Percentiles rank a stretch among this genome's conserved stretches.
phyloP scores from a whole-genome alignment of 1,284 basidiomycete species.

The Pyrrhoderma lamaoense region DNA sequence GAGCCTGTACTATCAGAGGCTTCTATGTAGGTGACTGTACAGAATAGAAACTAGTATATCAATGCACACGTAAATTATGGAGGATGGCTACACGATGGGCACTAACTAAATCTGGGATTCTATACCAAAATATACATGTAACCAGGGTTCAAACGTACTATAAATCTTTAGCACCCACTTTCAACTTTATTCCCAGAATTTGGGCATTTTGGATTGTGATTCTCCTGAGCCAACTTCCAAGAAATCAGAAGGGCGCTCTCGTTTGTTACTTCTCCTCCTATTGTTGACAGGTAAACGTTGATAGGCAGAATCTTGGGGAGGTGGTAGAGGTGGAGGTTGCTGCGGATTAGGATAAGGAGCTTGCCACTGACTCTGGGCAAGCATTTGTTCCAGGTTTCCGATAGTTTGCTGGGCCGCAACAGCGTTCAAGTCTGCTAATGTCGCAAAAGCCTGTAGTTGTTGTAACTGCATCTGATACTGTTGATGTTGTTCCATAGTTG shows the following conservation, averaged over 20 bases:
- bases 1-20: too few species aligned
- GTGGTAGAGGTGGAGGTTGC: slow-evolving; percentile 52
- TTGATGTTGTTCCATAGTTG: slow-evolving; percentile 70
- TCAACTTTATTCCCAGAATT: slow-evolving; percentile 63
- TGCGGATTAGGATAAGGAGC: slow-evolving; percentile 40
- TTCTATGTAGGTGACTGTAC: slow-evolving; percentile 3
- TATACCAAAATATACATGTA: too few species aligned
- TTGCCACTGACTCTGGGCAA: slow-evolving; percentile 22
- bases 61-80: neutral
- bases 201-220: slow-evolving; percentile 49
- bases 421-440: slow-evolving; percentile 36
- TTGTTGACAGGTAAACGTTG: slow-evolving; percentile 75
- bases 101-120: too few species aligned
- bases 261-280: slow-evolving; percentile 63
- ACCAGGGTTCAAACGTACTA: too few species aligned
- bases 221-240: slow-evolving; percentile 60
- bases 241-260: slow-evolving; percentile 77
- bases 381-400: slow-evolving; percentile 18
- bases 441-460: slow-evolving; percentile 63
- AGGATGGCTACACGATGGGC: too few species aligned
- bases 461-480: slow-evolving; percentile 70
- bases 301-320: slow-evolving; percentile 71
- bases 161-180: too few species aligned
- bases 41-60: slow-evolving; percentile 15
- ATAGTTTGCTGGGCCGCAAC: slow-evolving; percentile 27